These are phyloP conservation scores for Cicer bijugum DNA, from an alignment of 306 rosid genomes.

Conservation along the genomic window DNA sequence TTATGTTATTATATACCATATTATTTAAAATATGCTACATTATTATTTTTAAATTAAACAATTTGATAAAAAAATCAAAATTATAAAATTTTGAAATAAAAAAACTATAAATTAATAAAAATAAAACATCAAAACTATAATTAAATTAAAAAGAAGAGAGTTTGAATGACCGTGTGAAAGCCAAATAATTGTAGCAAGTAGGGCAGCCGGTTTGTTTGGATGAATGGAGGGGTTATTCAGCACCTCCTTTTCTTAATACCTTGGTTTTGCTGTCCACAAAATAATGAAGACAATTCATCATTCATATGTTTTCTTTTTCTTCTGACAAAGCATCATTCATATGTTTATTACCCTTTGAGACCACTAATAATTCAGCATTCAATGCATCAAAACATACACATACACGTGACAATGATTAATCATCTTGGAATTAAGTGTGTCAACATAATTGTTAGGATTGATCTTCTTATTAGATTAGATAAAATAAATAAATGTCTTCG, in stretches of 20 bases:
- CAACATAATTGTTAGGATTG: constrained; percentile 15
- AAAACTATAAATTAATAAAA: too few relatives aligned
- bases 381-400: constrained; percentile 26
- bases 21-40: too few relatives aligned
- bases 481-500: constrained; percentile 4
- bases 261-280: constrained; percentile 7
- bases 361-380: constrained; percentile 39
- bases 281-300: constrained; percentile 17
- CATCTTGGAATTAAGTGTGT: not conserved
- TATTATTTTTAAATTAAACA: too few relatives aligned
- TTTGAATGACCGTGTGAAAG: not conserved
- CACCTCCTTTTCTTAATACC: not conserved
- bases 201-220: not conserved
- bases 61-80: too few relatives aligned
- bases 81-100: too few relatives aligned
- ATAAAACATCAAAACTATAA: too few relatives aligned
- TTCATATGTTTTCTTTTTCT: not conserved
- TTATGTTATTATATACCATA: too few relatives aligned
- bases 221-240: not conserved
- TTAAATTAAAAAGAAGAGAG: not conserved
- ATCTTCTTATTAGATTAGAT: not conserved
- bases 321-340: not conserved
- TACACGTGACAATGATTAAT: constrained; percentile 37
- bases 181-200: not conserved
- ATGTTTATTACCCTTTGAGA: not conserved